These are phyloP conservation scores for Penicillium atrosanguineum DNA, from an alignment of 495 filamentous ascomycete species.

Conservation along the genomic window DNA sequence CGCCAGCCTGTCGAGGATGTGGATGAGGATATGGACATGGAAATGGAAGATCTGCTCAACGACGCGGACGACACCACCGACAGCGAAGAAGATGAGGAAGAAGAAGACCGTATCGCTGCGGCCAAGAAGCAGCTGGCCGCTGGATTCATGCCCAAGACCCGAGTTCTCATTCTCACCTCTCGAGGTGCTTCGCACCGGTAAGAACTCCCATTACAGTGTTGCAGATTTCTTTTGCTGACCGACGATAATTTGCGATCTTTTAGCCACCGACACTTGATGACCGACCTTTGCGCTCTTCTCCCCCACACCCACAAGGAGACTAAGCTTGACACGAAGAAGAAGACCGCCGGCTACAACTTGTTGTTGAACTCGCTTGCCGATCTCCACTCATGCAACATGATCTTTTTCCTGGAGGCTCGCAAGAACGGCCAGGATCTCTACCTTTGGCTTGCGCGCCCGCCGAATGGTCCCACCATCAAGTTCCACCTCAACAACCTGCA, in stretches of 20 bases:
- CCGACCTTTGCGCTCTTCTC: conserved; percentile 84
- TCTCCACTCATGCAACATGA: conserved; percentile 98
- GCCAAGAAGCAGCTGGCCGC: conserved; percentile 43
- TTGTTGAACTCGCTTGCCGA: conserved; percentile 96
- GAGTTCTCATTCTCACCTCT: conserved; percentile 85
- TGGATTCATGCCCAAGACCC: conserved; percentile 54
- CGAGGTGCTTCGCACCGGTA: conserved; percentile 87
- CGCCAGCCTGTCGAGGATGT: conserved; percentile 34
- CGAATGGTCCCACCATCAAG: conserved; percentile 94
- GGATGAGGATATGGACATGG: conserved; percentile 32
- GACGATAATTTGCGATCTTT: conserved; percentile 10
- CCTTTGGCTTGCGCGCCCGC: conserved; percentile 88
- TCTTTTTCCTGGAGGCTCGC: conserved; percentile 93
- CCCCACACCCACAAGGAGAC: conserved; percentile 92
- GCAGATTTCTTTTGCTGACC: conserved; percentile 5
- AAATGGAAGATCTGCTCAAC: conserved; percentile 40
- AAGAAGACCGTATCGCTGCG: conserved; percentile 25
- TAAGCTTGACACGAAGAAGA: conserved; percentile 94
- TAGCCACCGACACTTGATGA: conserved; percentile 89
- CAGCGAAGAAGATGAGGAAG: conserved; percentile 46
- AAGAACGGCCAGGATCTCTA: conserved; percentile 90
- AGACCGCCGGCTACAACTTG: conserved; percentile 64
- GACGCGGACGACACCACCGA: conserved; percentile 46
- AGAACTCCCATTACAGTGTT: conserved; percentile 8
- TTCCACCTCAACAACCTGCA: conserved; percentile 64